phyloP scores from a whole-genome alignment of 106 monocot genomes.

The Allium fistulosum region DNA sequence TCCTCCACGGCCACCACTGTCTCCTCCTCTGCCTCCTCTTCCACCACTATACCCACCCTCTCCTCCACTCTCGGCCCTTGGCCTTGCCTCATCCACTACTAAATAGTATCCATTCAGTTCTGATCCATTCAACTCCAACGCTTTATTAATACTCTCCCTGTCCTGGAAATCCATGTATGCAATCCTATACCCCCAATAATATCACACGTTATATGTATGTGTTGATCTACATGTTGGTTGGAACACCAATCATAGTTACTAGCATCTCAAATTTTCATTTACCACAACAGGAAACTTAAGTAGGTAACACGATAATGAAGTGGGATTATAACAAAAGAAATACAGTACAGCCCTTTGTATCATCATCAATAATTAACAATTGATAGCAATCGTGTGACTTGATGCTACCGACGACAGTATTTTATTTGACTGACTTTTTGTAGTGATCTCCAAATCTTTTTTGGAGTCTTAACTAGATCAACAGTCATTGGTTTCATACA shows the following conservation, averaged over 20 bases:
- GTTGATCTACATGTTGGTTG: neutral
- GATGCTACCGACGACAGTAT: too few relatives aligned
- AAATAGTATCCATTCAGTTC: constrained; percentile 12
- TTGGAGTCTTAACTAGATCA: too few relatives aligned
- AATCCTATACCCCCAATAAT: constrained; percentile 7
- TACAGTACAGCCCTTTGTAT: too few relatives aligned
- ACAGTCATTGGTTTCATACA: too few relatives aligned
- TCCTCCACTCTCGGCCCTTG: constrained; percentile 2
- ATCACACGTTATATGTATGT: neutral
- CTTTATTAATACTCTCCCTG: neutral
- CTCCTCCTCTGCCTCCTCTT: neutral
- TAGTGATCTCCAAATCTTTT: too few relatives aligned
- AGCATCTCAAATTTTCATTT: neutral
- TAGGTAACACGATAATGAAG: too few relatives aligned
- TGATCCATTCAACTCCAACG: constrained; percentile 17
- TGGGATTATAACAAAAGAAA: too few relatives aligned
- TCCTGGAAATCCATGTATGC: constrained; percentile 19
- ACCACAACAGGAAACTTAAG: too few relatives aligned
- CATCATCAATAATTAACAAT: too few relatives aligned
- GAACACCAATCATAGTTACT: neutral
- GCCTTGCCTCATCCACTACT: constrained; percentile 16
- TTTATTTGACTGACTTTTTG: too few relatives aligned
- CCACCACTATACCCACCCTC: constrained; percentile 6
- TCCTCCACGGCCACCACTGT: constrained; percentile 9
- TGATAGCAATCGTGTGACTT: too few relatives aligned